Evolutionary conservation across 495 filamentous ascomycete species (phyloP).

Genomic region (Neurospora sp.): DNA sequence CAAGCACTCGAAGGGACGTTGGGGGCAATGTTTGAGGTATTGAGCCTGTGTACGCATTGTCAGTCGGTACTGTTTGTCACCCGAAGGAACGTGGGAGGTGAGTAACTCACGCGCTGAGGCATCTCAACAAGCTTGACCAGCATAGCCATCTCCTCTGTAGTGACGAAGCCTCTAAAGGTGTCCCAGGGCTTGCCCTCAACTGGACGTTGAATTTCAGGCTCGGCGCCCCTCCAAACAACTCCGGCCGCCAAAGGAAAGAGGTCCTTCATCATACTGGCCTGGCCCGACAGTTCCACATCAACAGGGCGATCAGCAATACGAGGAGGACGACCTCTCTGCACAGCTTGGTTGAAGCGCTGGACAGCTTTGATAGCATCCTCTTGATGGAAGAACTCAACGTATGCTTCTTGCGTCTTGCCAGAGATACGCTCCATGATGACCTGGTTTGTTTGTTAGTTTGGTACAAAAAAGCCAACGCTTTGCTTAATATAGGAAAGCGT

Average conservation of each 20-base stretch:
- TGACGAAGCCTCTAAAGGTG: constrained; percentile 61
- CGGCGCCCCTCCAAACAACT: constrained; percentile 45
- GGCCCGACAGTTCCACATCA: constrained; percentile 49
- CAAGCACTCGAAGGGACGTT: constrained; percentile 65
- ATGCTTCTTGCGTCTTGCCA: constrained; percentile 69
- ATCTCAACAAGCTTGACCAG: constrained; percentile 56
- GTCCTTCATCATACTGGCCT: constrained; percentile 51
- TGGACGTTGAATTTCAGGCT: constrained; percentile 34
- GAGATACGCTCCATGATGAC: constrained; percentile 73
- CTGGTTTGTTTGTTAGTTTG: too few species aligned
- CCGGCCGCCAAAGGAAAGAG: constrained; percentile 61
- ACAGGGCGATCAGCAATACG: constrained; percentile 57
- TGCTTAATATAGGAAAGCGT: too few species aligned
- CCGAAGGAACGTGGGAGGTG: not conserved
- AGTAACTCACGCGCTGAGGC: constrained; percentile 52
- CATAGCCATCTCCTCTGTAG: constrained; percentile 59
- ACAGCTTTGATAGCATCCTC: constrained; percentile 46
- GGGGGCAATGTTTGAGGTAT: constrained; percentile 53
- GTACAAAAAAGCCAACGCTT: too few species aligned
- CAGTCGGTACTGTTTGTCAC: constrained; percentile 1
- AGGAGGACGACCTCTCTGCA: constrained; percentile 30
- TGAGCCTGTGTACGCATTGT: constrained; percentile 39
- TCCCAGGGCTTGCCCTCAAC: constrained; percentile 43
- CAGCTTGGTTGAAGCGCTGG: constrained; percentile 30
- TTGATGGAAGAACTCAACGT: constrained; percentile 51